Base-by-base conservation (phyloP, 108 stramenopile species). In the Skeletonema costatum region DNA sequence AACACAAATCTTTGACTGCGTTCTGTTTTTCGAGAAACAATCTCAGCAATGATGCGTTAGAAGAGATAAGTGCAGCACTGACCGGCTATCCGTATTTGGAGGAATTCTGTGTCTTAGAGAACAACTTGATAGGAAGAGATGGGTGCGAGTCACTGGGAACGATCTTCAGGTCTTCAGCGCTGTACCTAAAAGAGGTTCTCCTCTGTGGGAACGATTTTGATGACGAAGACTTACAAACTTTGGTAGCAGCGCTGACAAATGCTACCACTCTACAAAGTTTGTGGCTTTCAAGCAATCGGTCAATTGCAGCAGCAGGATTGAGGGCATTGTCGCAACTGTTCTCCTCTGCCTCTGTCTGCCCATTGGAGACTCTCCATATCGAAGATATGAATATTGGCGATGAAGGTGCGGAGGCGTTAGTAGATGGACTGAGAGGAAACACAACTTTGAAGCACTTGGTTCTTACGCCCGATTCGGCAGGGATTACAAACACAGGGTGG, bases 401-500 rank as follows among this genome's bases (percentile, higher is more conserved):
- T 60, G 67, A 68, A 58, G 67, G 36, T 31, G 17, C 60, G 0
- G 56, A 68, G 67, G 67, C 67, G 1, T 60, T 68, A 53, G 7
- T 2, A 61, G 14, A 8, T 60, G 67, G 21, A 32, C 58, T 68
- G 67, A 8, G 4, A 7, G 59, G 60, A 2, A 61, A 61, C 10
- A 68, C 25, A 17, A n/a, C 56, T 36, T 4, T 64, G 63, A 51
- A 64, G 63, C 48, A 51, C 48, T 42, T 64, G 50, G 17, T 19
- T 14, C 1, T 51, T 21, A 19, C 50, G 19, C 50, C 50, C 4
- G 50, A 51, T 6, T 19, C 17, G 2, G 39, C 63, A n/a, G 60
- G 21, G 1, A 68, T 68, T 12, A 68, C 67, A 32, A 6, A 5
- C 6, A 11, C 6, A 12, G 67, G 67, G 16, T 68, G 67, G 67